Percentiles rank a stretch among this genome's conserved stretches.
These are phyloP conservation scores for Earliella scabrosa DNA, from an alignment of 1,284 basidiomycete species.

Conservation along the genomic window DNA sequence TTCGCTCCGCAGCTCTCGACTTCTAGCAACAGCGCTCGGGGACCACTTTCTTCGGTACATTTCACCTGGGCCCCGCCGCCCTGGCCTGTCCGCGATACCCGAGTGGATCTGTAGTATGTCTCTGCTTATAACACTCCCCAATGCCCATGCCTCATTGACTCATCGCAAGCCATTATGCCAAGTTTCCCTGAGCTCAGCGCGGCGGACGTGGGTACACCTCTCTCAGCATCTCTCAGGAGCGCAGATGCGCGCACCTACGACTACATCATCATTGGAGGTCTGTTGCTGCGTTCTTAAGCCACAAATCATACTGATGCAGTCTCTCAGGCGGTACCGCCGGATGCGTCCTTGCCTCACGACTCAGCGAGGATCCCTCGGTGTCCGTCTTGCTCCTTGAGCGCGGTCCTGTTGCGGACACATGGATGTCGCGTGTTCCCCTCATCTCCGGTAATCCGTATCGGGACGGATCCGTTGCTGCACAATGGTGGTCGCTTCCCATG, in stretches of 20 bases:
- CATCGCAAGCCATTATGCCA: too few relatives aligned
- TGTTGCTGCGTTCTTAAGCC: not conserved
- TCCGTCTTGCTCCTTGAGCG: slow-evolving; percentile 40
- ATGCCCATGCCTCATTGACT: too few relatives aligned
- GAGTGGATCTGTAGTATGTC: too few relatives aligned
- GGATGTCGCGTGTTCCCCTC: slow-evolving; percentile 39
- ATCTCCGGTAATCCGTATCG: slow-evolving; percentile 33
- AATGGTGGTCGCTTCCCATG: slow-evolving; percentile 24
- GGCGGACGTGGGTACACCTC: too few relatives aligned
- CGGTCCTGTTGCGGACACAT: slow-evolving; percentile 37
- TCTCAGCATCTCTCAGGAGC: too few relatives aligned
- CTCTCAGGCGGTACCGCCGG: slow-evolving; percentile 38
- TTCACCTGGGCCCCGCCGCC: too few relatives aligned
- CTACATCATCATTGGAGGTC: slow-evolving; percentile 29
- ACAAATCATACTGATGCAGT: not conserved
- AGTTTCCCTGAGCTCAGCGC: too few relatives aligned
- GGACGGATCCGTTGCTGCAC: not conserved
- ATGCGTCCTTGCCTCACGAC: slow-evolving; percentile 39
- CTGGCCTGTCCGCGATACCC: too few relatives aligned
- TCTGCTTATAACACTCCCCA: too few relatives aligned
- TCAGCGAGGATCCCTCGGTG: slow-evolving; percentile 31
- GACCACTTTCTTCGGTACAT: too few relatives aligned
- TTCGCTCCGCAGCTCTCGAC: too few relatives aligned
- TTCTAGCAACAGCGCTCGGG: too few relatives aligned
- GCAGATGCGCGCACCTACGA: slow-evolving; percentile 19